Evolutionary conservation across 257 asterid genomes (phyloP).

Genomic region (Lithospermum erythrorhizon): DNA sequence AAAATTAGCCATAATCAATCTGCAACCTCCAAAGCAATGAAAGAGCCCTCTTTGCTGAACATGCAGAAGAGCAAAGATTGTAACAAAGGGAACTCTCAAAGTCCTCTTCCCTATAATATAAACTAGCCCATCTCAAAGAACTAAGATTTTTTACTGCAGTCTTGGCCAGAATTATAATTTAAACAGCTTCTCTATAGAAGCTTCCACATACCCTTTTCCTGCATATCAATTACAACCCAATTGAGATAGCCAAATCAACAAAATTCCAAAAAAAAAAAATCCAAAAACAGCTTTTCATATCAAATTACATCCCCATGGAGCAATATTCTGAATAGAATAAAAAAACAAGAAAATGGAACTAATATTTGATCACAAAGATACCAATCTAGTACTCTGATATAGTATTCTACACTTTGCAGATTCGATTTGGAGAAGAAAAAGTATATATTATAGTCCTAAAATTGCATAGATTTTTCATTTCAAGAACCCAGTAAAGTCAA

Average conservation of each 20-base stretch:
- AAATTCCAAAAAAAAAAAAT: constrained; percentile 14
- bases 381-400: too few species aligned
- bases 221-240: constrained; percentile 13
- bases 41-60: constrained; percentile 22
- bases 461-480: background rate
- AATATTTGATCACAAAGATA: too few species aligned
- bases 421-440: constrained; percentile 22
- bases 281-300: background rate
- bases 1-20: constrained; percentile 54
- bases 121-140: constrained; percentile 32
- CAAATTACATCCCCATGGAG: background rate
- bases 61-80: constrained; percentile 17
- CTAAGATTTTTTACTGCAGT: constrained; percentile 19
- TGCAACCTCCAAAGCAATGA: constrained; percentile 48
- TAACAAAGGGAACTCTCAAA: constrained; percentile 19
- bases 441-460: background rate
- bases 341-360: too few species aligned
- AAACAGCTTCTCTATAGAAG: constrained; percentile 40
- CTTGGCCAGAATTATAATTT: constrained; percentile 50
- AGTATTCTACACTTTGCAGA: background rate
- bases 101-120: constrained; percentile 17
- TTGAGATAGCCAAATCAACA: constrained; percentile 12
- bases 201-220: constrained; percentile 38
- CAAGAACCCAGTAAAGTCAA: background rate
- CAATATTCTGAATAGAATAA: background rate